These are phyloP conservation scores for Akebia trifoliata DNA, from an alignment of 164 flowering plant genomes.

Conservation along the genomic window DNA sequence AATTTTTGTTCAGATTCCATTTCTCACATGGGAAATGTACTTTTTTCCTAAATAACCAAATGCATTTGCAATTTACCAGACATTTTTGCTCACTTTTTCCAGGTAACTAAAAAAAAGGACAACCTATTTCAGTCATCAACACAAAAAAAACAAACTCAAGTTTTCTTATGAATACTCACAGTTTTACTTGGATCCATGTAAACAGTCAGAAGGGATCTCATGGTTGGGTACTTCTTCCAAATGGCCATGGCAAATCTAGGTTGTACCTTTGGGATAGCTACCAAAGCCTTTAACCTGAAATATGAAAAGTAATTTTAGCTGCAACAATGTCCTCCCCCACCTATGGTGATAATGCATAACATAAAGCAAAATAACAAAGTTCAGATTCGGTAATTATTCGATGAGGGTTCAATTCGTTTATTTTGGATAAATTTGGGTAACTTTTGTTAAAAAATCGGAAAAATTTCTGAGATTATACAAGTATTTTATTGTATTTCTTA, in stretches of 20 bases:
- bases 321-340: neutral
- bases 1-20: too few relatives aligned
- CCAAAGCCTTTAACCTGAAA: constrained; percentile 80
- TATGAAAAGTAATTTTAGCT: neutral
- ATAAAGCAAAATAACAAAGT: too few relatives aligned
- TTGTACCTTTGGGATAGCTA: constrained; percentile 92
- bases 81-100: neutral
- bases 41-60: too few relatives aligned
- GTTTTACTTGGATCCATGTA: constrained; percentile 90
- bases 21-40: too few relatives aligned
- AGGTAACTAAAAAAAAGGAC: neutral
- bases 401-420: too few relatives aligned
- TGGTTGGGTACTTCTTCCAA: constrained; percentile 91
- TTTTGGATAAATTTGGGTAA: too few relatives aligned
- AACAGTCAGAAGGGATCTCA: constrained; percentile 77
- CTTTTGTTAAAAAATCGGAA: neutral
- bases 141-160: too few relatives aligned
- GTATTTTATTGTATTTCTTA: too few relatives aligned
- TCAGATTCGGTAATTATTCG: too few relatives aligned
- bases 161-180: constrained; percentile 35
- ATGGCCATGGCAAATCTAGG: constrained; percentile 91
- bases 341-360: neutral
- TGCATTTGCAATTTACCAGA: too few relatives aligned
- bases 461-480: neutral
- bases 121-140: neutral